These are phyloP conservation scores for Bruguiera sexangula DNA, from an alignment of 345 rosid species.

Conservation along the genomic window DNA sequence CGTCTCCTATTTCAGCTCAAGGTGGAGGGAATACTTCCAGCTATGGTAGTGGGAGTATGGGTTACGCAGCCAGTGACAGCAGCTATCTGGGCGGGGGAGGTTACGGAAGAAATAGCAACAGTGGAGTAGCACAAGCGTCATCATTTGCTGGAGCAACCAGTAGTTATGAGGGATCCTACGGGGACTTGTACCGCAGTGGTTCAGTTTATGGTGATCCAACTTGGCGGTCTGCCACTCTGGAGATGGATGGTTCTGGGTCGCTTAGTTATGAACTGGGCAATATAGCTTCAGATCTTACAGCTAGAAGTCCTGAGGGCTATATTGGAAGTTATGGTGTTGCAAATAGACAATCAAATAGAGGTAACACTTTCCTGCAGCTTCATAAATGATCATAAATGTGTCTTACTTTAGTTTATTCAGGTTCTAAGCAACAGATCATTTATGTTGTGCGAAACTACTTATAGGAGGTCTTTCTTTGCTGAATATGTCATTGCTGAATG, in stretches of 20 bases:
- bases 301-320: constrained; percentile 60
- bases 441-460: not conserved
- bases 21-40: constrained; percentile 41
- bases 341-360: constrained; percentile 80
- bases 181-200: constrained; percentile 57
- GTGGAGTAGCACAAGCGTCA: constrained; percentile 44
- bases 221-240: constrained; percentile 69
- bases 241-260: constrained; percentile 58
- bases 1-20: constrained; percentile 43
- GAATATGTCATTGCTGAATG: not conserved
- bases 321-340: constrained; percentile 69
- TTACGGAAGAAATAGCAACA: constrained; percentile 54
- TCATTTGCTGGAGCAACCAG: constrained; percentile 58
- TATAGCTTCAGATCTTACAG: constrained; percentile 60
- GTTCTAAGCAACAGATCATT: not conserved
- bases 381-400: not conserved
- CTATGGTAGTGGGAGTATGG: constrained; percentile 29
- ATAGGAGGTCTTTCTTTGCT: not conserved
- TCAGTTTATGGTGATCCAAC: constrained; percentile 69
- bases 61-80: constrained; percentile 40
- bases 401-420: not conserved
- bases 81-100: constrained; percentile 46
- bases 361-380: constrained; percentile 37
- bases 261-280: constrained; percentile 63
- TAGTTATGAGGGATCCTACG: constrained; percentile 55